phyloP scores from a whole-genome alignment of 257 asterid genomes.

The Nicotiana obtusifolia region DNA sequence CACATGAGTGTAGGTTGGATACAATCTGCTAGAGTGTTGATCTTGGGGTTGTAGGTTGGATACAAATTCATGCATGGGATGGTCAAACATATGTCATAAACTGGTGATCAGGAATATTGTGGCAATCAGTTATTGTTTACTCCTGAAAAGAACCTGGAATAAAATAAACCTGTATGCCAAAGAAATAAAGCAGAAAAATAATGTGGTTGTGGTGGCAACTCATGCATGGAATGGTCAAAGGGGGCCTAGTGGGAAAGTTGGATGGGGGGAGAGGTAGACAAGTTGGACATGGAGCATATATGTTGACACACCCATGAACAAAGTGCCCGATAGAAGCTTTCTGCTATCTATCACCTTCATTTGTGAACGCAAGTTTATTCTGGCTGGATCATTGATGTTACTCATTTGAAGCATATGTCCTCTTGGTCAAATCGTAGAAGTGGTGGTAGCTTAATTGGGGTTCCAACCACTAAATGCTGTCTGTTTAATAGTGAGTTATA shows the following conservation, averaged over 20 bases:
- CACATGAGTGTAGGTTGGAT: conserved; percentile 4
- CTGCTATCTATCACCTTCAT: neutral
- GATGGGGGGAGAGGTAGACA: neutral
- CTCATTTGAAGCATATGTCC: neutral
- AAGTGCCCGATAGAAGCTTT: neutral
- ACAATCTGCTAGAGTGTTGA: neutral
- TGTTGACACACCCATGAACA: neutral
- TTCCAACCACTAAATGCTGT: neutral
- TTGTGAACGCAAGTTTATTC: neutral
- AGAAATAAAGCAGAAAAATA: neutral
- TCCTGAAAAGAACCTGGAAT: neutral
- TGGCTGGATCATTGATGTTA: neutral
- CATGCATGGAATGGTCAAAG: neutral
- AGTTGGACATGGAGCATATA: neutral
- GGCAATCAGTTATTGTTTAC: neutral
- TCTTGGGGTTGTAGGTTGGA: neutral
- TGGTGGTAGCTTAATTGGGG: neutral
- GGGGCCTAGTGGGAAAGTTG: neutral
- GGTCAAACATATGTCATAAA: too few species aligned
- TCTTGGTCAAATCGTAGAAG: neutral
- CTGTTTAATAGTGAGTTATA: neutral
- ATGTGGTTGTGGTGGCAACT: neutral
- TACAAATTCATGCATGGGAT: too few species aligned
- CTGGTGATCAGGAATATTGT: too few species aligned
- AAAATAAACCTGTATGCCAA: neutral